phyloP scores from a whole-genome alignment of 2,329 filamentous ascomycete species.

The Chrysoporthe deuterocubensis region DNA sequence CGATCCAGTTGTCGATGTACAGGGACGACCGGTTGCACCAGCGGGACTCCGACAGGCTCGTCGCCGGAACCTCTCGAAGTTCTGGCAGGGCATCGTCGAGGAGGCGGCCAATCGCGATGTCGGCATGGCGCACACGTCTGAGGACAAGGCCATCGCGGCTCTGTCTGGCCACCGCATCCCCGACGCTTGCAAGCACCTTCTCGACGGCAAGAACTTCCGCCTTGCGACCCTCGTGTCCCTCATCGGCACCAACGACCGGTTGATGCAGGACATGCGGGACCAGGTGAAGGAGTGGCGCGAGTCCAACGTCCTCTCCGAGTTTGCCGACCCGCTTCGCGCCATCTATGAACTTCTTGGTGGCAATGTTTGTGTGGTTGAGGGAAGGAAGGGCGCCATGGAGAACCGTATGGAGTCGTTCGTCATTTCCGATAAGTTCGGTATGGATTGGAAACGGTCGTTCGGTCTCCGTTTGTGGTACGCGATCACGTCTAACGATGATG shows the following conservation, averaged over 20 bases:
- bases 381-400: constrained; percentile 74
- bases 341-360: constrained; percentile 90
- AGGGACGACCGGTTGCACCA: constrained; percentile 37
- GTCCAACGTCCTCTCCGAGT: constrained; percentile 83
- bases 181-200: constrained; percentile 80
- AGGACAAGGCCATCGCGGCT: constrained; percentile 83
- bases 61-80: constrained; percentile 68
- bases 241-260: constrained; percentile 72
- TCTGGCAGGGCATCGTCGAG: constrained; percentile 70
- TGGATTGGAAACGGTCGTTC: constrained; percentile 95
- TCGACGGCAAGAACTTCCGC: constrained; percentile 77
- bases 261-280: constrained; percentile 74
- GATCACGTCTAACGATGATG: constrained; percentile 67
- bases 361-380: constrained; percentile 82
- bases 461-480: constrained; percentile 91
- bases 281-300: constrained; percentile 87
- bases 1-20: constrained; percentile 56
- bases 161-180: constrained; percentile 78
- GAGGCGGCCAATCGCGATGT: constrained; percentile 58
- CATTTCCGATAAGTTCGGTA: constrained; percentile 79
- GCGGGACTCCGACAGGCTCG: constrained; percentile 42
- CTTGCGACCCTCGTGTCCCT: constrained; percentile 85
- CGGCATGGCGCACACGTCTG: constrained; percentile 64
- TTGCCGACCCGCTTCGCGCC: constrained; percentile 80
- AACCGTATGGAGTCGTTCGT: constrained; percentile 80